Conservation (phyloP, 2,329 filamentous ascomycete species). For the Hansfordia pulvinata region DNA sequence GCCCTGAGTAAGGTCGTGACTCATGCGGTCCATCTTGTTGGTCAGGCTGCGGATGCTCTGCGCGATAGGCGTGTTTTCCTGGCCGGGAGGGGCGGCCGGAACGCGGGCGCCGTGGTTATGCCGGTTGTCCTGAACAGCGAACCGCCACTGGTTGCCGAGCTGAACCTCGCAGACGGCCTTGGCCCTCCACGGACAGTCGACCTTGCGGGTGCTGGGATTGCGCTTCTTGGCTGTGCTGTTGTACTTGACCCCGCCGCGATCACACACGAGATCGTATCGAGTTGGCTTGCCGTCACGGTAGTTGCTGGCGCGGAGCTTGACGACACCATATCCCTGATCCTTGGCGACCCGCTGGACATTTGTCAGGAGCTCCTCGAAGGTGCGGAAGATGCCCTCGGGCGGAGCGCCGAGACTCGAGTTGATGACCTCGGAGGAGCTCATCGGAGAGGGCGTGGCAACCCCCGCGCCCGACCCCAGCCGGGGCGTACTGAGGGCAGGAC, state of each 20-base stretch:
- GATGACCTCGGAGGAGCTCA: constrained; percentile 10
- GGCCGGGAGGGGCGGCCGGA: constrained; percentile 36
- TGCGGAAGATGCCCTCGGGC: constrained; percentile 45
- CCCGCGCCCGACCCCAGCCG: constrained; percentile 4
- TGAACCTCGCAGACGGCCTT: constrained; percentile 52
- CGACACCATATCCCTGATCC: constrained; percentile 48
- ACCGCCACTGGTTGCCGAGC: constrained; percentile 50
- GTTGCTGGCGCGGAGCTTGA: constrained; percentile 49
- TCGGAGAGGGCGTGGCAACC: constrained; percentile 10
- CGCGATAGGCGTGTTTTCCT: constrained; percentile 42
- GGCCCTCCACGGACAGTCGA: constrained; percentile 49
- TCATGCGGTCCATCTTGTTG: constrained; percentile 45
- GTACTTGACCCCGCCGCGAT: constrained; percentile 51
- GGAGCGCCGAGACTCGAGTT: constrained; percentile 35
- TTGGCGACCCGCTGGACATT: constrained; percentile 46
- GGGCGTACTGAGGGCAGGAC: constrained; percentile 13
- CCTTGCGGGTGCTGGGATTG: constrained; percentile 49
- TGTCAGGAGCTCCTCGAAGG: constrained; percentile 43
- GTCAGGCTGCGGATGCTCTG: constrained; percentile 43
- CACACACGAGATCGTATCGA: constrained; percentile 48
- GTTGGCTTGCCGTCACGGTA: constrained; percentile 50
- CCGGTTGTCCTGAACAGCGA: constrained; percentile 43
- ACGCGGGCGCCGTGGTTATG: constrained; percentile 49
- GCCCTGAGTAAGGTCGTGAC: constrained; percentile 40
- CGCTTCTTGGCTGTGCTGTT: constrained; percentile 52